These are phyloP conservation scores for Yamadazyma epiphylla DNA, from an alignment of 1,139 yeast genomes.

Conservation along the genomic window DNA sequence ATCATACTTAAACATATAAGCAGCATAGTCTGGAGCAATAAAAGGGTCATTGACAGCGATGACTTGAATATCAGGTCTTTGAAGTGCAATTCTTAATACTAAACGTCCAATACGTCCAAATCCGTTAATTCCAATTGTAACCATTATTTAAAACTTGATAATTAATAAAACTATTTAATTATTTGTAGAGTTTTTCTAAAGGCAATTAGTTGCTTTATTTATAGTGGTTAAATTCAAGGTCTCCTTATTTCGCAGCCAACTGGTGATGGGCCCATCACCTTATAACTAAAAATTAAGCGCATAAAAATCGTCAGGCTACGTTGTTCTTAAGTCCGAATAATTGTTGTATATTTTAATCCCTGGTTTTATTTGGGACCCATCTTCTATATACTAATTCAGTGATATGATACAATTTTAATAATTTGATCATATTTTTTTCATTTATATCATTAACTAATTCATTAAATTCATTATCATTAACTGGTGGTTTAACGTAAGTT, in stretches of 20 bases:
- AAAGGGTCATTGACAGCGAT: constrained; percentile 76
- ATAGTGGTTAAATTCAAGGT: too few species aligned
- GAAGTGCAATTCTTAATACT: constrained; percentile 66
- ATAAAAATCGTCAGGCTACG: not conserved
- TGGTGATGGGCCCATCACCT: not conserved
- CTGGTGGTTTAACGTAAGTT: constrained; percentile 60
- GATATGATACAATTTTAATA: constrained; percentile 44
- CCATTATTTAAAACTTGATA: constrained; percentile 8
- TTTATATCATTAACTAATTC: constrained; percentile 10
- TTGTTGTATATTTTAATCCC: too few species aligned
- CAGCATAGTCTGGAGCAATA: constrained; percentile 69
- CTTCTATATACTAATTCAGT: constrained; percentile 68
- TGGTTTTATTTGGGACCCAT: constrained; percentile 81
- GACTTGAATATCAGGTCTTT: constrained; percentile 59
- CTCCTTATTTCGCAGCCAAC: constrained; percentile 1
- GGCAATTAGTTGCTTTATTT: too few species aligned
- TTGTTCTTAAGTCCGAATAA: too few species aligned
- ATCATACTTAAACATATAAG: constrained; percentile 79
- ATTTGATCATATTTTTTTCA: constrained; percentile 8
- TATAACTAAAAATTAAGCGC: not conserved
- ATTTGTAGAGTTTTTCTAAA: too few species aligned
- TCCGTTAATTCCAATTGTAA: constrained; percentile 63
- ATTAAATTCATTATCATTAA: constrained; percentile 18
- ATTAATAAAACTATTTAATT: too few species aligned
- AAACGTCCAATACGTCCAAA: constrained; percentile 80